Base-by-base conservation (phyloP, 2,329 filamentous ascomycete genomes). In the Thyridium curvatum region DNA sequence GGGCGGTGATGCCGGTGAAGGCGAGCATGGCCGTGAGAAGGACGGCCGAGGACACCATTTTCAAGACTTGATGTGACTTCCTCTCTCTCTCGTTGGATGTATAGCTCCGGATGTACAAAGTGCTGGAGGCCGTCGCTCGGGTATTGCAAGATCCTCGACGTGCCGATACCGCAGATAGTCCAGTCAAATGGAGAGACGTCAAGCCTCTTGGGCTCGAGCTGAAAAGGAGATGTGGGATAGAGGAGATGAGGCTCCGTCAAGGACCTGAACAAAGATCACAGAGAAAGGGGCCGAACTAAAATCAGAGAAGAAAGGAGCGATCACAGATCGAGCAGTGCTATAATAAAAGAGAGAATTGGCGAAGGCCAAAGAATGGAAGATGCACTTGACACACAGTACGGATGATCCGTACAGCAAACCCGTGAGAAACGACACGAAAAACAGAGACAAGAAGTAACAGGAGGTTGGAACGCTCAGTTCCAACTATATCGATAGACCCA, bases 361-460 rank as follows among this genome's bases (percentile, higher is more conserved):
- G 37, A 43, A 38, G 35, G 43, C 46, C 44, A 35, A 37, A 41
- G 42, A 51, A 49, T 43, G 41, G 42, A 35, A 34, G 36, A 26
- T 26, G 21, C 21, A 26, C 21, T 26, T 26, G 21, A 26, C 21
- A 26, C n/a, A n/a, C n/a, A 26, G 21, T 6, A 26, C 10, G 21
- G 21, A 26, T 6, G 6, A 26, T 26, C 21, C 21, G 21, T 26
- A 26, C 6, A 10, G 28, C 30, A 34, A 37, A 35, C 30, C 13
- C 38, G 31, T 21, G 35, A 34, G n/a, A n/a, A n/a, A n/a, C n/a
- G n/a, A n/a, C n/a, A n/a, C n/a, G n/a, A 45, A 28, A 40, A 42
- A 26, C 31, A 39, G 43, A 37, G 37, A 34, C 26, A 38, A 36
- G 30, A 42, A 39, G 36, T 12, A 45, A 41, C 32, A 41, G 38